Evolutionary conservation across 2,329 filamentous ascomycete species (phyloP).

Genomic region (Conoideocrella luteorostrata): DNA sequence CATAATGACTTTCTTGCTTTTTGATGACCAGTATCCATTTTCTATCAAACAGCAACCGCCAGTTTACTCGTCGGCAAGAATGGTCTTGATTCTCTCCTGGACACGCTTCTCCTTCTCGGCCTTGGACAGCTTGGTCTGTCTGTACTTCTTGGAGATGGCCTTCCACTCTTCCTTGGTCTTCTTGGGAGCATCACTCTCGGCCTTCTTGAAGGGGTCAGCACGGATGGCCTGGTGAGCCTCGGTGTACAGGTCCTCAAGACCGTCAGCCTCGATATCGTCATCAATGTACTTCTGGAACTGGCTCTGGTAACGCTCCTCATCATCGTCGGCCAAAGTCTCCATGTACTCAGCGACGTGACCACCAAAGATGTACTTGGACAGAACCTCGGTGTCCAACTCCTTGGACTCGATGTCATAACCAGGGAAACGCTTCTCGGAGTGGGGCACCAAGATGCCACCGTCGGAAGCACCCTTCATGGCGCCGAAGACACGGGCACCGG

Average conservation of each 20-base stretch:
- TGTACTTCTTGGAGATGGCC: slow-evolving; percentile 89
- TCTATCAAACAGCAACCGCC: slow-evolving; percentile 18
- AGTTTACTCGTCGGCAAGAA: slow-evolving; percentile 49
- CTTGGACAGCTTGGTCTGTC: slow-evolving; percentile 68
- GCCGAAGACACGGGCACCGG: slow-evolving; percentile 97
- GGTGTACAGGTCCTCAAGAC: slow-evolving; percentile 91
- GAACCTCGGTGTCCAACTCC: slow-evolving; percentile 94
- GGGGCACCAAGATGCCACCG: slow-evolving; percentile 91
- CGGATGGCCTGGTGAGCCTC: slow-evolving; percentile 96
- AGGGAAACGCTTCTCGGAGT: slow-evolving; percentile 99
- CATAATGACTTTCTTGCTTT: background rate
- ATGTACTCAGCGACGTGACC: slow-evolving; percentile 99
- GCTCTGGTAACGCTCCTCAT: slow-evolving; percentile 98
- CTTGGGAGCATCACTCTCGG: slow-evolving; percentile 65
- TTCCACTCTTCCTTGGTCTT: slow-evolving; percentile 98
- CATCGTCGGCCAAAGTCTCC: slow-evolving; percentile 98
- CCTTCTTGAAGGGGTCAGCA: slow-evolving; percentile 97
- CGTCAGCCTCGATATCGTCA: slow-evolving; percentile 92
- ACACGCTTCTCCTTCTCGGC: slow-evolving; percentile 77
- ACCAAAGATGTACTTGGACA: slow-evolving; percentile 98
- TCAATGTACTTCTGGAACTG: slow-evolving; percentile 99
- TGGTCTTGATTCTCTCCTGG: slow-evolving; percentile 84
- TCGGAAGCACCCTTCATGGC: slow-evolving; percentile 99
- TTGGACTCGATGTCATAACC: slow-evolving; percentile 95
- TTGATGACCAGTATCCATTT: slow-evolving; percentile 2